These are phyloP conservation scores for Paraurostyla sp. DNA, from an alignment of 73 alveolate genomes.

Conservation along the genomic window DNA sequence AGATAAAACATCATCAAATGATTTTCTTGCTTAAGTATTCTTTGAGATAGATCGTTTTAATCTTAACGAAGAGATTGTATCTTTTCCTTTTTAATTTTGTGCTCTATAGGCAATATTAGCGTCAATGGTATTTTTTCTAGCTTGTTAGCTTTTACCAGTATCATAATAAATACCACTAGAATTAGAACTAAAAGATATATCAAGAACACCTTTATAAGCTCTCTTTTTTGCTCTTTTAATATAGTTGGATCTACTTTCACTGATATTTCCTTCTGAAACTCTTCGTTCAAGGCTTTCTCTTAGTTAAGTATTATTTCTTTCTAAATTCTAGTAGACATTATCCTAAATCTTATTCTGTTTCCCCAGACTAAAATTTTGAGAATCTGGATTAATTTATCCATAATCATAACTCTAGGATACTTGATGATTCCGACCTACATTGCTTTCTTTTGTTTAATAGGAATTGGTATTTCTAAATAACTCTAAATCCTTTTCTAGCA, in stretches of 20 bases:
- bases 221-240: constrained; percentile 18
- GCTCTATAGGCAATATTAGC: too few relatives aligned
- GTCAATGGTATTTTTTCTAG: neutral
- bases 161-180: constrained; percentile 43
- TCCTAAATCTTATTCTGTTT: neutral
- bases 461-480: neutral
- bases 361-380: constrained; percentile 9
- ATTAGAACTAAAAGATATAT: constrained; percentile 24
- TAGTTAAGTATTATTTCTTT: too few relatives aligned
- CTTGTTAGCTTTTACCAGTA: constrained; percentile 22
- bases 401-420: neutral
- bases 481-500: neutral
- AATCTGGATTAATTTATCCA: neutral
- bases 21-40: neutral
- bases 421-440: neutral
- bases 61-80: neutral
- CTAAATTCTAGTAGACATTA: too few relatives aligned
- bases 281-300: constrained; percentile 13
- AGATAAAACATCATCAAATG: neutral
- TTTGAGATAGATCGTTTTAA: neutral
- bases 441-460: neutral
- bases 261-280: constrained; percentile 5
- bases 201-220: neutral
- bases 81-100: neutral
- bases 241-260: constrained; percentile 14